Base-by-base conservation (phyloP, 345 rosid genomes). In the Theobroma cacao region DNA sequence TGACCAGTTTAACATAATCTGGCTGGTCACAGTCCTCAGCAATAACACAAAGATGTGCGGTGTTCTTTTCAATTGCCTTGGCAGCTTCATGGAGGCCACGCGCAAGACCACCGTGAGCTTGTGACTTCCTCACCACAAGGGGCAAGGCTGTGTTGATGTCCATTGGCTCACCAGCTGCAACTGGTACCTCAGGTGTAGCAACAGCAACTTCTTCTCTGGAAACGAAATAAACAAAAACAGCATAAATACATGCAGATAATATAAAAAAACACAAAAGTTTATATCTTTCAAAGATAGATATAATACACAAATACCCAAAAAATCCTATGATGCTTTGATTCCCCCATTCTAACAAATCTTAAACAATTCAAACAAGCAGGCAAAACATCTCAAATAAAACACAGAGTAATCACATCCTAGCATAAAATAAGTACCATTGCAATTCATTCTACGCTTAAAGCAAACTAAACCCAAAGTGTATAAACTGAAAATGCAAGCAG, bases 1-100 rank as follows among this genome's bases (percentile, higher is more conserved):
- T 92, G 52, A 91, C 92, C 72, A 90, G 83, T 76, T 91, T 91
- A 77, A 89, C 82, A 74, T 87, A 92, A 71, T 91, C 97, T 76
- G 98, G 91, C 77, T 89, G 92, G 78, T 91, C 81, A 72, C 98
- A 93, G 79, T 91, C 96, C 79, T 93, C 93, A 2, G 97, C 97
- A 79, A 93, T 38, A 4, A 93, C 89, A 82, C 91, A 88, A 33
- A 92, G 92, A 85, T 86, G 87, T 4, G 95, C 93, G 1, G 86
- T 85, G 66, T 88, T 89, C 89, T 91, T 92, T 82, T 94, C 97
- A 38, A 94, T 87, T 43, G 89, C 89, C 86, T 92, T 92, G 13
- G 94, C 92, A 24, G 86, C 89, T 82, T 90, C 94, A 18, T 90
- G 93, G 31, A 90, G 87, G 48, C 97, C 95, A 5, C 89, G 88